Evolutionary conservation across 495 filamentous ascomycete genomes (phyloP), one percentile per base, ranked within the genome.

Genomic region (Podospora anserina): DNA sequence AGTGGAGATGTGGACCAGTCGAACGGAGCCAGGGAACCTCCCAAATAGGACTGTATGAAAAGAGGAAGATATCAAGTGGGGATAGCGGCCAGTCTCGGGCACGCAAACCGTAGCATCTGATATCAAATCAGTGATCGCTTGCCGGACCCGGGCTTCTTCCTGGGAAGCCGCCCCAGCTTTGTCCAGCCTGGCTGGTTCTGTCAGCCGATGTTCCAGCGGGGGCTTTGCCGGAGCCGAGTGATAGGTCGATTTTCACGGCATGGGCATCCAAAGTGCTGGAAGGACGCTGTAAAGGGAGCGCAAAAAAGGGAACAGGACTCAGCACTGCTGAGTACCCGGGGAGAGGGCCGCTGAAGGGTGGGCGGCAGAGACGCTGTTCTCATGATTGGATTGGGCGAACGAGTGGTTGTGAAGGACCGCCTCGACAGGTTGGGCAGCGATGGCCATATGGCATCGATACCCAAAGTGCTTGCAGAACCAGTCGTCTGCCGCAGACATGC

Each of bases 391-490:
- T 64, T 74, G 63, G n/a, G 20, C 19, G 63, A 74, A 73, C 69
- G 72, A 76, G 44, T 77, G 73, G 76, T 68, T 65, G 69, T 72
- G 70, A 70, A 66, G 66, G 72, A 73, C 72, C 70, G 74, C 72
- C 74, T 68, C 63, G 69, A 32, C 57, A 71, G 77, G 77, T 79
- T 79, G 77, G 77, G 77, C 77, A 79, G 71, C 70, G 73, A 79
- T 72, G 77, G 72, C 69, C 75, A 57, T 73, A 61, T 55, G 75
- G 70, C 68, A 64, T 76, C 76, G 69, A 70, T 76, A 73, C 77
- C 77, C 76, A 78, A 77, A 71, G 72, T 57, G 64, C 49, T 57
- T 57, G 66, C 69, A 54, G 68, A 70, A 65, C 75, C 76, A 78
- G 70, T 78, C 68, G 69, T 58, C 65, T 73, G 69, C 73, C 70